Evolutionary conservation across 345 rosid genomes (phyloP).

Genomic region (Arabidopsis thaliana): TAIR10.1 NC_003071.7:16011501-16012000

Average conservation of each 20-base stretch:
- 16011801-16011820: conserved; percentile 71
- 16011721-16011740: conserved; percentile 67
- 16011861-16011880: conserved; percentile 80
- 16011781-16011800: conserved; percentile 79
- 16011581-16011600: conserved; percentile 79
- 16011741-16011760: conserved; percentile 69
- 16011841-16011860: conserved; percentile 78
- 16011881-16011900: conserved; percentile 78
- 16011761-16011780: conserved; percentile 73
- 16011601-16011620: conserved; percentile 69
- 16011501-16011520: conserved; percentile 62
- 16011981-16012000: conserved; percentile 76
- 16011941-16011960: conserved; percentile 88
- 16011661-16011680: conserved; percentile 77
- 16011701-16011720: conserved; percentile 71
- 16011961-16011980: conserved; percentile 89
- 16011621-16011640: conserved; percentile 74
- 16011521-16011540: conserved; percentile 63
- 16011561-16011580: conserved; percentile 76
- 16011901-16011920: conserved; percentile 82
- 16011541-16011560: conserved; percentile 79
- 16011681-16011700: conserved; percentile 71
- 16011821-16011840: conserved; percentile 85
- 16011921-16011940: conserved; percentile 76
- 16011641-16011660: conserved; percentile 78